phyloP scores from a whole-genome alignment of 768 basidiomycete genomes.

The Boletus subcaerulescens region DNA sequence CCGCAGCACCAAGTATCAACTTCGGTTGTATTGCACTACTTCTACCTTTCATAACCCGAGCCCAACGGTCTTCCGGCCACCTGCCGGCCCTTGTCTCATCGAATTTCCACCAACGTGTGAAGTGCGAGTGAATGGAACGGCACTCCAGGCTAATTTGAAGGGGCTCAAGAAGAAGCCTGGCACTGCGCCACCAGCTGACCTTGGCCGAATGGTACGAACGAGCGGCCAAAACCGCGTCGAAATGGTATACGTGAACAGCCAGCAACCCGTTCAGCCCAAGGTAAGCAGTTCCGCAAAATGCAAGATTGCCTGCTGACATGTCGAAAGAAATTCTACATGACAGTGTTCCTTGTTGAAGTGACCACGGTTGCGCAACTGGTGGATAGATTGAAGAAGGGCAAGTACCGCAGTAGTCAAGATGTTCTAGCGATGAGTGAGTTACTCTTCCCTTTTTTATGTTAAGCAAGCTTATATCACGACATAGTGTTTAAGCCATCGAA shows the following conservation, averaged over 20 bases:
- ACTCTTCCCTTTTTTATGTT: not conserved
- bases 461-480: constrained; percentile 1
- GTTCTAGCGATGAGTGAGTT: constrained; percentile 66
- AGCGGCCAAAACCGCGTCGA: constrained; percentile 65
- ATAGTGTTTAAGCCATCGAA: constrained; percentile 56
- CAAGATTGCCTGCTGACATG: constrained; percentile 6
- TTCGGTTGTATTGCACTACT: constrained; percentile 87
- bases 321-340: constrained; percentile 91
- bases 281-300: constrained; percentile 36
- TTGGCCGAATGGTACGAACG: constrained; percentile 40
- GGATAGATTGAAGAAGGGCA: constrained; percentile 63
- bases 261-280: constrained; percentile 71
- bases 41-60: constrained; percentile 63
- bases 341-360: constrained; percentile 80
- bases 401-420: constrained; percentile 59
- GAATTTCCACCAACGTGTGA: constrained; percentile 93
- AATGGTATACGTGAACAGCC: constrained; percentile 89
- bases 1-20: constrained; percentile 65
- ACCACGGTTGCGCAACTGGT: constrained; percentile 71
- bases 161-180: constrained; percentile 95
- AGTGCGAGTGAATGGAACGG: constrained; percentile 75
- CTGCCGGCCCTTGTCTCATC: constrained; percentile 60
- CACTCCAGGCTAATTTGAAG: constrained; percentile 74
- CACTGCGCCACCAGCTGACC: constrained; percentile 86
- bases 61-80: constrained; percentile 49